Evolutionary conservation across 495 filamentous ascomycete species (phyloP).

Genomic region (Aspergillus sclerotioniger): DNA sequence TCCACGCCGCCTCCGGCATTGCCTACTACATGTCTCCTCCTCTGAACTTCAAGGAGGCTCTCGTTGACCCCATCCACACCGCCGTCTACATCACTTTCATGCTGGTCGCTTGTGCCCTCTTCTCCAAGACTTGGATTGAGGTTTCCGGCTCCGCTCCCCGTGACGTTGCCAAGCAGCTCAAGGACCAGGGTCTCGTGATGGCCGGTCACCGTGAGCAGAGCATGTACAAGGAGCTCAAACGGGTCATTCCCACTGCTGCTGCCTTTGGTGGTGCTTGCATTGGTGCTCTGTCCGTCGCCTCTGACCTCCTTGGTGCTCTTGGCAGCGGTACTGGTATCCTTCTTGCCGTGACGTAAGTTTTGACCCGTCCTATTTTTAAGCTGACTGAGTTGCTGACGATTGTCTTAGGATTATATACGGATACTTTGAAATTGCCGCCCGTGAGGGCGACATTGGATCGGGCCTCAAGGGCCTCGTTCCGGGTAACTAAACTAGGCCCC

Average conservation of each 20-base stretch:
- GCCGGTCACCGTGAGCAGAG: conserved; percentile 98
- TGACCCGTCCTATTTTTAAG: background rate
- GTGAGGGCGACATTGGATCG: conserved; percentile 85
- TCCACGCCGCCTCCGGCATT: conserved; percentile 85
- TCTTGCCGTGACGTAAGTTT: conserved; percentile 94
- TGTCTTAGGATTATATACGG: conserved; percentile 85
- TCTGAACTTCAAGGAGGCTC: conserved; percentile 92
- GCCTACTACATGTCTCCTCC: conserved; percentile 99
- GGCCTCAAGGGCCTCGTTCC: conserved; percentile 87
- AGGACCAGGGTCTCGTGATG: conserved; percentile 99
- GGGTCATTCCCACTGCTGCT: conserved; percentile 96
- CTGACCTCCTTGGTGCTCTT: conserved; percentile 93
- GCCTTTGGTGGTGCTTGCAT: conserved; percentile 99
- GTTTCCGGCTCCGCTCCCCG: conserved; percentile 95
- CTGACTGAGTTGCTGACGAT: conserved; percentile 19
- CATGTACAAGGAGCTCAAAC: conserved; percentile 99
- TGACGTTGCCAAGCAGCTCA: conserved; percentile 99
- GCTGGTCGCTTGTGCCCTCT: conserved; percentile 94
- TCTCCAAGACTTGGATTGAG: conserved; percentile 99
- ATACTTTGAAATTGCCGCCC: conserved; percentile 98
- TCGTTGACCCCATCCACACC: conserved; percentile 95
- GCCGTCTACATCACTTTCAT: conserved; percentile 95
- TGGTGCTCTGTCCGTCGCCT: conserved; percentile 91
- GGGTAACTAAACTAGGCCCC: conserved; percentile 40
- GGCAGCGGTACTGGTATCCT: conserved; percentile 97